Evolutionary conservation across 305 asterid genomes (phyloP), one percentile per base, ranked within the genome.

Genomic region (Fraxinus ornus): DNA sequence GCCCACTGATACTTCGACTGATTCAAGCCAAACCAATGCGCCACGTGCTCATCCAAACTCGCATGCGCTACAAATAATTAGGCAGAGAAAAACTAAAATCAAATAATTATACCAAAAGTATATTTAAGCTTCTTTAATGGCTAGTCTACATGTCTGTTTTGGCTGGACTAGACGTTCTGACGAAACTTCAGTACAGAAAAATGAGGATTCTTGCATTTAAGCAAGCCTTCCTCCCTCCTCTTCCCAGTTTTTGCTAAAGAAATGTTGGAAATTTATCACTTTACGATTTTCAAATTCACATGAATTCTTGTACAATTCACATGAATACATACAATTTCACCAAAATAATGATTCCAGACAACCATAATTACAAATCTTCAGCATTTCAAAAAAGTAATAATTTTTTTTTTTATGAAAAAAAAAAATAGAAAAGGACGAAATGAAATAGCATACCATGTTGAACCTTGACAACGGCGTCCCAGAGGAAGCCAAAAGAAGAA

Each of bases 1-100:
- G 98, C 99, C 99, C 99, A 96, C 85, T 96, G 99, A 87, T 96
- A 96, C 85, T 94, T 96, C 7, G 98, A 96, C 87, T 96, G 97
- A 85, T 96, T 92, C 93, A 96, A 86, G 8, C 99, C 98, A 83
- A 96, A 94, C 98, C 98, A 96, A 87, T 89, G 92, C 1, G 99
- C 97, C 73, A 94, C 97, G 30, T 93, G 93, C 84, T 91, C 97
- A 81, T 96, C 98, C 92, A 96, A 89, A 85, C 93, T 93, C 68
- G 92, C 88, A 81, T 96, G 99, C 0, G 97, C 99, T 96, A 24
- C 75, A 84, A 79, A 83, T 80, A 30, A 3, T 57, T 33, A 66
- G 26, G 5, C 74, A 73, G 83, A 72, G 28, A 33, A 17, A 60
- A 24, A 76, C 77, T 7, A 17, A 7, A 68, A 55, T 36, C 5